Percentiles rank a stretch among this genome's conserved stretches.
phyloP scores from a whole-genome alignment of 78 protist genomes.

The Pigoraptor vietnamica region DNA sequence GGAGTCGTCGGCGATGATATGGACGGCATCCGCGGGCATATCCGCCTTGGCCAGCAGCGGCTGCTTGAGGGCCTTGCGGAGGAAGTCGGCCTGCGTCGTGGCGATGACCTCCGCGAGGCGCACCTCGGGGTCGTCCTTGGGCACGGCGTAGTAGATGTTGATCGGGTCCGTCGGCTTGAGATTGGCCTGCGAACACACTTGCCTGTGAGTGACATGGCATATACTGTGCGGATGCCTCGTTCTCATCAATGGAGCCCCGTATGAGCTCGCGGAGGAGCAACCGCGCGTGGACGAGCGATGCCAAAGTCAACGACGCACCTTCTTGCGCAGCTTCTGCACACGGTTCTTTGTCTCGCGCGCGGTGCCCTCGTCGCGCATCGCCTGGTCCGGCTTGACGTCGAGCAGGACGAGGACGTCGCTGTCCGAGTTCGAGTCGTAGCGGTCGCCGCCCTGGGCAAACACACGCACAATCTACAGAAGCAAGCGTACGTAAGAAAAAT shows the following conservation, averaged over 20 bases:
- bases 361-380: constrained; percentile 32
- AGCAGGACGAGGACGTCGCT: constrained; percentile 24
- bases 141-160: background rate
- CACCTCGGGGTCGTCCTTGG: background rate
- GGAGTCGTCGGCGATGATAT: too few species aligned
- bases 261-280: too few species aligned
- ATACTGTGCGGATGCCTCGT: background rate
- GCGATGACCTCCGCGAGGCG: background rate
- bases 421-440: background rate
- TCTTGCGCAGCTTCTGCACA: constrained; percentile 89
- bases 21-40: too few species aligned
- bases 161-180: background rate
- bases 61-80: background rate
- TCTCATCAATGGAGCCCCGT: too few species aligned
- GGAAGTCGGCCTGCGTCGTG: background rate
- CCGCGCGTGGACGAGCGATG: too few species aligned
- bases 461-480: too few species aligned
- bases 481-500: too few species aligned
- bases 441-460: background rate
- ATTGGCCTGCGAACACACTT: background rate
- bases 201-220: background rate
- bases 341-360: constrained; percentile 77
- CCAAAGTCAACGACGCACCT: background rate
- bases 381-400: background rate
- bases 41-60: too few species aligned